A percentile compares a stretch with the other conserved stretches of the same genome.
phyloP scores from a whole-genome alignment of 441 rosid species.

The Arabidopsis hybrid region DNA sequence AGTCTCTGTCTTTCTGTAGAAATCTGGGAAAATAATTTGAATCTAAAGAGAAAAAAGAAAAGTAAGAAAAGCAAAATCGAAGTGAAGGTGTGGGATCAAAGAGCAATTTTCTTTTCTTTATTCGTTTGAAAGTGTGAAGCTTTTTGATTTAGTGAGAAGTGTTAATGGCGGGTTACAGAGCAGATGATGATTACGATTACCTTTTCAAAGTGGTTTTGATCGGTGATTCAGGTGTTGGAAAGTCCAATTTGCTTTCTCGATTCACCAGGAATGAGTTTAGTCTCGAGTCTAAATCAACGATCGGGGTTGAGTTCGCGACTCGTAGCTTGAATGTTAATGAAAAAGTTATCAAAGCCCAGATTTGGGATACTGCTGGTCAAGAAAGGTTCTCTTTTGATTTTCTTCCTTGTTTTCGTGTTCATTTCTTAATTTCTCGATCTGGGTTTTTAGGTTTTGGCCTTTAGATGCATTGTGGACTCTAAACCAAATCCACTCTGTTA shows the following conservation, averaged over 20 bases:
- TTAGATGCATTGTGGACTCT: conserved; percentile 18
- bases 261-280: conserved; percentile 77
- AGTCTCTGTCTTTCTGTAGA: conserved; percentile 33
- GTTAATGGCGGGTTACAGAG: conserved; percentile 76
- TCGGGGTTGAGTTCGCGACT: conserved; percentile 79
- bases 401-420: background rate
- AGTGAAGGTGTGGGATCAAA: background rate
- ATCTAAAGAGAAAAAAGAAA: conserved; percentile 13
- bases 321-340: conserved; percentile 71
- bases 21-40: conserved; percentile 22
- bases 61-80: background rate
- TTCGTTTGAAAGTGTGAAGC: background rate
- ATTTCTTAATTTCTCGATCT: conserved; percentile 32
- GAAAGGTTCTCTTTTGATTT: conserved; percentile 55
- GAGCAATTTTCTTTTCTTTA: too few species aligned
- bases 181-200: conserved; percentile 89
- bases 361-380: conserved; percentile 96
- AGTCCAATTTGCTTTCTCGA: conserved; percentile 73
- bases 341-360: conserved; percentile 85
- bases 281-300: conserved; percentile 75
- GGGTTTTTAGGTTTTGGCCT: conserved; percentile 23
- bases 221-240: conserved; percentile 78
- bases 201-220: conserved; percentile 80
- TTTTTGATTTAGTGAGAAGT: conserved; percentile 15
- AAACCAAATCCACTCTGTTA: background rate